Percentiles rank a stretch among this genome's conserved stretches.
These are phyloP conservation scores for Paraleonurus japonicus DNA, from an alignment of 257 asterid species.

Conservation along the genomic window DNA sequence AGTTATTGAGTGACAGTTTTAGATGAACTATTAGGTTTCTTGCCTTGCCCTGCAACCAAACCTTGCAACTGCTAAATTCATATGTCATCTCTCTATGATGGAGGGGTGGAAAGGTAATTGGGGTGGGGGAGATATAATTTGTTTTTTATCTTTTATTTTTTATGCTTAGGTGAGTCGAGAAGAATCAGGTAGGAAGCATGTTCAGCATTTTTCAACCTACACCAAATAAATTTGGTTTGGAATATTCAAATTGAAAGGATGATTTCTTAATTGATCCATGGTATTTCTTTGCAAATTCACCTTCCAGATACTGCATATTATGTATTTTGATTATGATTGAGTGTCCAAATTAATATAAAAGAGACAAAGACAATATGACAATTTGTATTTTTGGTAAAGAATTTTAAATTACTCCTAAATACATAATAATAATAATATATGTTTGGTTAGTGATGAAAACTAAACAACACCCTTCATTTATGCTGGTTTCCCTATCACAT, in stretches of 20 bases:
- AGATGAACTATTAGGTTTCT: slow-evolving; percentile 25
- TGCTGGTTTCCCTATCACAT: slow-evolving; percentile 33
- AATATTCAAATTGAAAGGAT: not conserved
- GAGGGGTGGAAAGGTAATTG: not conserved
- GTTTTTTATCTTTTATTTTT: not conserved
- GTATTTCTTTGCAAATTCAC: not conserved
- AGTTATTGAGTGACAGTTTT: slow-evolving; percentile 2
- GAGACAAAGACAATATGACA: not conserved
- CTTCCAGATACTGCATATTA: not conserved
- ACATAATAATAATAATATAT: not conserved
- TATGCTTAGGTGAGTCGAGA: slow-evolving; percentile 32
- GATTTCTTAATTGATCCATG: not conserved
- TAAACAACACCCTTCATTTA: slow-evolving; percentile 28
- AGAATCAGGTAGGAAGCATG: slow-evolving; percentile 44
- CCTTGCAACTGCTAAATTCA: slow-evolving; percentile 6
- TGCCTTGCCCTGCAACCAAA: slow-evolving; percentile 33
- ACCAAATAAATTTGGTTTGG: not conserved
- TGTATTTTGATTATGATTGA: not conserved
- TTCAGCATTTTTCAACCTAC: slow-evolving; percentile 56
- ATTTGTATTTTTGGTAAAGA: not conserved
- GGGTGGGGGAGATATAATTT: not conserved
- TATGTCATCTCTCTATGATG: not conserved
- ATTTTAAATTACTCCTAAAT: not conserved
- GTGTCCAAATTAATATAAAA: not conserved
- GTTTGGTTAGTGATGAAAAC: slow-evolving; percentile 8